phyloP scores from a whole-genome alignment of 176 grass and related monocot genomes.

The Thinopyrum elongatum region DNA sequence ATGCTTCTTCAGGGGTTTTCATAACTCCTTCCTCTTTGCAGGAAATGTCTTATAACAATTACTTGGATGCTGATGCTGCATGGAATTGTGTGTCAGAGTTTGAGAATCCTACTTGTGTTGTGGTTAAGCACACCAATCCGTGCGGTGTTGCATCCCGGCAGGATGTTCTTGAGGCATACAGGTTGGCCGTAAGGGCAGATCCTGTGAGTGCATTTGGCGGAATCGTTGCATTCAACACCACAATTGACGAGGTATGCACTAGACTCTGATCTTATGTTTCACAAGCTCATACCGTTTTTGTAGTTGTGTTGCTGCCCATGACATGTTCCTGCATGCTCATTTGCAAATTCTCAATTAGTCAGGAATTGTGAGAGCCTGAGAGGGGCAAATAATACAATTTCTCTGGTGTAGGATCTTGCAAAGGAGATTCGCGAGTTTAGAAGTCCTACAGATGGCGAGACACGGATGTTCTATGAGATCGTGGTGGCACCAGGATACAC shows the following conservation, averaged over 20 bases:
- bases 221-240: constrained; percentile 88
- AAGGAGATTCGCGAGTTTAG: constrained; percentile 87
- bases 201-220: constrained; percentile 91
- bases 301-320: background rate
- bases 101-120: constrained; percentile 71
- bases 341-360: background rate
- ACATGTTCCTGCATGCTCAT: background rate
- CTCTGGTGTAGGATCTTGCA: constrained; percentile 58
- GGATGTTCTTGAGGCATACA: constrained; percentile 83
- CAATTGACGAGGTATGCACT: constrained; percentile 31
- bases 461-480: constrained; percentile 95
- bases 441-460: constrained; percentile 68
- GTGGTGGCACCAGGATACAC: constrained; percentile 82
- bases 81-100: constrained; percentile 99
- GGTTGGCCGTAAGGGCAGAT: constrained; percentile 82
- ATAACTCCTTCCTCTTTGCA: constrained; percentile 17
- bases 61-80: constrained; percentile 93
- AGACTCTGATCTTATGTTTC: background rate
- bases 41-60: constrained; percentile 99
- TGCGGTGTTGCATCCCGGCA: constrained; percentile 79
- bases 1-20: constrained; percentile 9
- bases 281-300: background rate
- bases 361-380: background rate
- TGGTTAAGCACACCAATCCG: constrained; percentile 96
- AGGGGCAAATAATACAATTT: background rate